Conservation (phyloP, 148 eudicot genomes). For the Rhododendron vialii region DNA sequence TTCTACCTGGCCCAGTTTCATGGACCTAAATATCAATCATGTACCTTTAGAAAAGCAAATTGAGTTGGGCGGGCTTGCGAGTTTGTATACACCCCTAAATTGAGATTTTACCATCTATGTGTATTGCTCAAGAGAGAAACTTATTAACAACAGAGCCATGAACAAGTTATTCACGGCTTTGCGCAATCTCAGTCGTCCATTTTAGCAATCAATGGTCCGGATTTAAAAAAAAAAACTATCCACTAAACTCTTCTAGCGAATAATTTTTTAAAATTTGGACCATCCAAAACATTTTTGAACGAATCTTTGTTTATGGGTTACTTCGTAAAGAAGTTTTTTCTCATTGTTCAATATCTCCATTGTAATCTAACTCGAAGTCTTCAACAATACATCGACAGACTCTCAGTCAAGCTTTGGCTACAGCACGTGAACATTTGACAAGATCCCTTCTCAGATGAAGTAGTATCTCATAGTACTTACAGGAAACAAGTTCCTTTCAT, state of each 20-base stretch:
- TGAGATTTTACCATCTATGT: neutral
- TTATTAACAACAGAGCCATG: fast-evolving
- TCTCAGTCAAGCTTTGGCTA: conserved; percentile 53
- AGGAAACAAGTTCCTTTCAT: neutral
- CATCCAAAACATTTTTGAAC: too few species aligned
- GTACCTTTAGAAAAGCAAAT: neutral
- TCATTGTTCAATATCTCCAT: neutral
- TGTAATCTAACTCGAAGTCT: neutral
- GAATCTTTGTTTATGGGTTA: too few species aligned
- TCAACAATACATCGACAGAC: conserved; percentile 35
- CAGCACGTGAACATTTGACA: conserved; percentile 63
- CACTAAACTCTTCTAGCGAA: too few species aligned
- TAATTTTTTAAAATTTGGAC: too few species aligned
- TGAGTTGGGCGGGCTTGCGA: neutral
- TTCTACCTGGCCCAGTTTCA: neutral
- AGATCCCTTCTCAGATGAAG: conserved; percentile 60
- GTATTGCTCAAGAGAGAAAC: too few species aligned
- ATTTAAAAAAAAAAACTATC: too few species aligned
- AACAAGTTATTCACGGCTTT: too few species aligned
- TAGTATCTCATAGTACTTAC: neutral
- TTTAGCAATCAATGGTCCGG: too few species aligned
- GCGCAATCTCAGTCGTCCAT: too few species aligned
- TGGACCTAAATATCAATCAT: too few species aligned
- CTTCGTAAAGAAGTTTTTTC: too few species aligned
- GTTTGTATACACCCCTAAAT: too few species aligned